Evolutionary conservation across 208 protist genomes (phyloP).

Genomic region (Wallacemonas collosoma): DNA sequence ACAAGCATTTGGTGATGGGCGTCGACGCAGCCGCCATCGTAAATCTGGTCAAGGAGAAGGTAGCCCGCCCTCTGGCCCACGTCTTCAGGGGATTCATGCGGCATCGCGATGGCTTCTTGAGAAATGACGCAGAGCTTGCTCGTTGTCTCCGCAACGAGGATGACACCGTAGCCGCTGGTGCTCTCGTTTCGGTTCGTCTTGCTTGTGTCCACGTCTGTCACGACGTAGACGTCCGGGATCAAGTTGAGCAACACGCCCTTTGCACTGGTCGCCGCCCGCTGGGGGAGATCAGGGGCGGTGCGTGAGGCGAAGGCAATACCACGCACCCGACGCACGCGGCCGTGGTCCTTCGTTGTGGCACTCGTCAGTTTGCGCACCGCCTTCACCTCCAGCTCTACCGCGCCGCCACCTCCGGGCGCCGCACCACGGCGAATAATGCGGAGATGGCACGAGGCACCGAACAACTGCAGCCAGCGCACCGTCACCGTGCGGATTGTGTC

Average conservation of each 20-base stretch:
- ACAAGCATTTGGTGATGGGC: constrained; percentile 89
- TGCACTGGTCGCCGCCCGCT: constrained; percentile 83
- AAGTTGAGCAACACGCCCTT: constrained; percentile 89
- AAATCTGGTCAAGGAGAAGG: constrained; percentile 87
- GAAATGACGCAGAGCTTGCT: constrained; percentile 82
- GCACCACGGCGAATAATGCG: constrained; percentile 87
- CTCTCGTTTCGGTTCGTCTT: constrained; percentile 43
- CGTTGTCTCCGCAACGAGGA: constrained; percentile 93
- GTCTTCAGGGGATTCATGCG: constrained; percentile 78
- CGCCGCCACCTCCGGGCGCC: constrained; percentile 82
- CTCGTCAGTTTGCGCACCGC: constrained; percentile 75
- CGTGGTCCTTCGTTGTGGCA: constrained; percentile 67
- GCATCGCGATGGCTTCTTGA: constrained; percentile 77
- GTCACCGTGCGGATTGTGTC: constrained; percentile 92
- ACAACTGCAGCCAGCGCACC: constrained; percentile 83
- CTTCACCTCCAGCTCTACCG: constrained; percentile 79
- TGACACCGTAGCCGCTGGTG: constrained; percentile 90
- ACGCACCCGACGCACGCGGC: constrained; percentile 88
- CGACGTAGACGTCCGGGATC: constrained; percentile 93
- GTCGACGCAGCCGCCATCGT: constrained; percentile 89
- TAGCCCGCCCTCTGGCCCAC: constrained; percentile 80
- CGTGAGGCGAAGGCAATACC: constrained; percentile 92
- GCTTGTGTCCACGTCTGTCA: constrained; percentile 87
- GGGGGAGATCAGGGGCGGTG: constrained; percentile 83
- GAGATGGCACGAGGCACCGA: constrained; percentile 80